Evolutionary conservation across 257 asterid genomes (phyloP), one percentile per base, ranked within the genome.

Genomic region (Verbascum thapsus): DNA sequence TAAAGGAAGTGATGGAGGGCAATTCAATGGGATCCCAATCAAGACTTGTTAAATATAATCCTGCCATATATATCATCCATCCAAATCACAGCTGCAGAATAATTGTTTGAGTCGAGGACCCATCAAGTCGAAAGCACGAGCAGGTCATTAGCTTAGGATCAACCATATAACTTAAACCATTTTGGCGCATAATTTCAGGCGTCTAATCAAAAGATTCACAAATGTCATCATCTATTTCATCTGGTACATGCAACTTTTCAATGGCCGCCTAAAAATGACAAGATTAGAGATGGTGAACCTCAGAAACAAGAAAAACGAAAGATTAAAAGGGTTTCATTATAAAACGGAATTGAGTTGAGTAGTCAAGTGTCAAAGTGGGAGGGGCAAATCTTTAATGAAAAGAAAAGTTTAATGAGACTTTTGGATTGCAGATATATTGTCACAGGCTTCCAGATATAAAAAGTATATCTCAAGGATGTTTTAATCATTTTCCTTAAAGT

Each of bases 231-330:
- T 86, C 94, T 53, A 86, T 30, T 53, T 92, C 98, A 47, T 92
- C 98, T 9, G 98, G 98, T 12, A 92, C 96, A 50, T 82, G 95
- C 83, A 88, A 71, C 85, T 87, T 92, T 50, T 92, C 98, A 40
- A 92, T 88, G 34, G 95, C 95, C 51, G 98, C 95, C 96, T 91
- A 63, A 39, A 60, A 2, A 55, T 19, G 51, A 54, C 58, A 65
- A 26, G 2, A 54, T 26, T 43, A 30, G 10, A 51, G 26, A 43
- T 58, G 53, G 12, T 40, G 57, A 41, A 54, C 23, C 23, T 54
- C 58, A 12, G 32, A 51, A 26, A 34, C 22, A 19, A 50, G 42
- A 39, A 60, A 54, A 63, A 30, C 5, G 35, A 4, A 3, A 42
- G 47, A 42, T 51, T 13, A 66, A 11, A 41, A 37, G 20, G 49